Evolutionary conservation across 192 early-diverging fungal species (phyloP).

Genomic region (Neocallimastix lanati): DNA sequence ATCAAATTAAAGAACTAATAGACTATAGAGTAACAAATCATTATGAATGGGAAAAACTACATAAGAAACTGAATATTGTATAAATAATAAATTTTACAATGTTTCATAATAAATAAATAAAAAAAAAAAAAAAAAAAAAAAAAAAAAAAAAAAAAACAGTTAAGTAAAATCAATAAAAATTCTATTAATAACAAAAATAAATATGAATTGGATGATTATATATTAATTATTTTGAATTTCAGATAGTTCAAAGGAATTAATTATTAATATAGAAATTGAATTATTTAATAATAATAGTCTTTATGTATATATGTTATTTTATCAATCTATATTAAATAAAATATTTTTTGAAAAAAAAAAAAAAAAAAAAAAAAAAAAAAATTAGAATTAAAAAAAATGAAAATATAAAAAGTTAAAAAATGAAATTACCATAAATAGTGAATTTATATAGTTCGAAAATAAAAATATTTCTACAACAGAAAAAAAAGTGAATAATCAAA

Average conservation of each 20-base stretch:
- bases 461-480: too few relatives aligned
- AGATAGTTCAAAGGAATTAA: constrained; percentile 20
- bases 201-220: not conserved
- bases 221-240: constrained; percentile 49
- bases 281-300: constrained; percentile 14
- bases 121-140: not conserved
- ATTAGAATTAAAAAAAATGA: not conserved
- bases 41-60: not conserved
- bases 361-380: not conserved
- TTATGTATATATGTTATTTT: constrained; percentile 32
- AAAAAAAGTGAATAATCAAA: too few relatives aligned
- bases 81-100: not conserved
- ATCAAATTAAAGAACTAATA: not conserved
- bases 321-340: constrained; percentile 9
- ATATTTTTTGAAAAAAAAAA: not conserved
- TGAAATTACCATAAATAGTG: not conserved
- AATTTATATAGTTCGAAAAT: too few relatives aligned
- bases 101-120: not conserved
- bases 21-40: not conserved
- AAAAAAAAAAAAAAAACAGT: not conserved
- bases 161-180: not conserved
- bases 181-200: not conserved
- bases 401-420: not conserved
- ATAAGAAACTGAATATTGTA: not conserved
- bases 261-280: constrained; percentile 20